Conservation (phyloP, 495 filamentous ascomycete genomes). For the Clavariopsis aquatica region DNA sequence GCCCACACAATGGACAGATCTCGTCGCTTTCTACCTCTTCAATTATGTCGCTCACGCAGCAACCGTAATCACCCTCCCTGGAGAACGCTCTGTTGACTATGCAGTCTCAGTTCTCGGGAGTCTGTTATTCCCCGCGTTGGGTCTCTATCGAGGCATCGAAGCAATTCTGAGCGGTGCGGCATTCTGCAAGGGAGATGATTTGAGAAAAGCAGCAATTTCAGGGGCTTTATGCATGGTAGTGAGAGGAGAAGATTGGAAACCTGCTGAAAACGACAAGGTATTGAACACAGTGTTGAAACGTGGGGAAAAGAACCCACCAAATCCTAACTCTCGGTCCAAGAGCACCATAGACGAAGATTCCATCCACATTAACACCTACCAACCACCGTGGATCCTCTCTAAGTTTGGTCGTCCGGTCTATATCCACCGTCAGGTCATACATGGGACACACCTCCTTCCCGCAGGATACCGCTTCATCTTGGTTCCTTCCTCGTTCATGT, state of each 20-base stretch:
- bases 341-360: too few species aligned
- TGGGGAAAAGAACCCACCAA: too few species aligned
- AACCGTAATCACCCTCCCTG: conserved; percentile 30
- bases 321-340: too few species aligned
- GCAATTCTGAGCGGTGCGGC: conserved; percentile 20
- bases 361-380: neutral
- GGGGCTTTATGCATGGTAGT: conserved; percentile 34
- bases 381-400: conserved; percentile 13
- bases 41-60: conserved; percentile 43
- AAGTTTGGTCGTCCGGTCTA: conserved; percentile 19
- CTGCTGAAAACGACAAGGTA: conserved; percentile 10
- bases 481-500: conserved; percentile 2
- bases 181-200: conserved; percentile 5
- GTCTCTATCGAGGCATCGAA: conserved; percentile 25
- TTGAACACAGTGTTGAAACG: conserved; percentile 1
- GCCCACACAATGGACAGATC: conserved; percentile 35
- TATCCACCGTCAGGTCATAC: conserved; percentile 16
- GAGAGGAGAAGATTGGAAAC: conserved; percentile 18
- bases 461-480: conserved; percentile 14
- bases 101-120: conserved; percentile 16
- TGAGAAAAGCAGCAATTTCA: conserved; percentile 25
- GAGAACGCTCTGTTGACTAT: conserved; percentile 12
- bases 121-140: conserved; percentile 22
- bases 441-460: conserved; percentile 22
- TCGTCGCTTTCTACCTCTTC: conserved; percentile 37